Evolutionary conservation across 768 basidiomycete genomes (phyloP).

Genomic region (Hygrophoropsis aurantiaca): DNA sequence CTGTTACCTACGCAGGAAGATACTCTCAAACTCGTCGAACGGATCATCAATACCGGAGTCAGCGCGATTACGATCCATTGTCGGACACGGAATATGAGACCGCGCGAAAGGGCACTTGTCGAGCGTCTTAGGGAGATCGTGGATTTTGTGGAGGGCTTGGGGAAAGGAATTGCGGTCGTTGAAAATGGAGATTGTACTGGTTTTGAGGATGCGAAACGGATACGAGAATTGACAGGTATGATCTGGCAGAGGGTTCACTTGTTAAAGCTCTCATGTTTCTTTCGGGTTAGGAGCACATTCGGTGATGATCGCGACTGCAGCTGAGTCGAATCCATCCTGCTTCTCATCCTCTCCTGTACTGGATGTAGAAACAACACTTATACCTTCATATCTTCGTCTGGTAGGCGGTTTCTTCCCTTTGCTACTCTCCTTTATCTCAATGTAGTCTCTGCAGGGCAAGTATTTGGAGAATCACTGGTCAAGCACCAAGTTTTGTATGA

Average conservation of each 20-base stretch:
- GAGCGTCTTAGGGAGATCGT: constrained; percentile 83
- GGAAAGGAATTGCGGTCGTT: constrained; percentile 80
- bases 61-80: constrained; percentile 93
- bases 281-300: constrained; percentile 67
- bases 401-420: constrained; percentile 34
- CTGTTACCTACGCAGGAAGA: constrained; percentile 83
- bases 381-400: constrained; percentile 74
- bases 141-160: constrained; percentile 73
- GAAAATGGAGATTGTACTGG: constrained; percentile 92
- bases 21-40: constrained; percentile 85
- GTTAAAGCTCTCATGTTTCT: background rate
- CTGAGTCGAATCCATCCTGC: constrained; percentile 89
- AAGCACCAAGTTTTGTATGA: constrained; percentile 84
- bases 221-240: constrained; percentile 74
- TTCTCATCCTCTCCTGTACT: constrained; percentile 69
- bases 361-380: constrained; percentile 67
- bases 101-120: constrained; percentile 74
- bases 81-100: constrained; percentile 89
- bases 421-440: background rate
- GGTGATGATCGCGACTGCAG: constrained; percentile 95
- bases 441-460: constrained; percentile 46
- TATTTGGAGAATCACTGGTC: constrained; percentile 81
- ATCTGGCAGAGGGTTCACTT: constrained; percentile 1
- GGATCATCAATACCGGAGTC: constrained; percentile 85
- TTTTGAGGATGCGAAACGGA: constrained; percentile 73